Base-by-base conservation (phyloP, 2,329 filamentous ascomycete genomes). In the Claviceps sorghi region DNA sequence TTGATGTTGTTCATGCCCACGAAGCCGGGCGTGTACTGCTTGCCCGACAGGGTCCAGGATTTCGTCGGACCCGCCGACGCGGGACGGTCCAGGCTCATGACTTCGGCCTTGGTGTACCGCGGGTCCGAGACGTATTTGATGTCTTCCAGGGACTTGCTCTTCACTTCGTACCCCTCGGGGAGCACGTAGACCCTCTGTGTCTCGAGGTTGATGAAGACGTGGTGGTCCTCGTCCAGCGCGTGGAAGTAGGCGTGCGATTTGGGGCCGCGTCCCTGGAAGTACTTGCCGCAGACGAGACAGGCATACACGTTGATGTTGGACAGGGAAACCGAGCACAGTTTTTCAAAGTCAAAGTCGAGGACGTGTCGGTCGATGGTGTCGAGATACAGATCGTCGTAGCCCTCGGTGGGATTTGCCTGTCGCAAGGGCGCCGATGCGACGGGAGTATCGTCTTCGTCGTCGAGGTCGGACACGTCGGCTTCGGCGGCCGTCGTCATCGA, bases 1-100 rank as follows among this genome's bases (percentile, higher is more conserved):
- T 98, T 98, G 76, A 98, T 96, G 70, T 98, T 98, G 76, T 98
- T 98, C 87, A 98, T 94, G 58, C 93, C 93, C 55, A 98, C 88
- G 65, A 90, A 98, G 6, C 93, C 91, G 21, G 93, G 93, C 58
- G 84, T 84, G 69, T 98, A 98, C 65, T 86, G 82, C 67, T 85
- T 87, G 57, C 88, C 88, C 49, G 76, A 75, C 43, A 97, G 76
- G 61, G 95, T 91, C 53, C 53, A 55, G 21, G 51, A 53, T 19
- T 52, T 53, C 2, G 44, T 45, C 78, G 84, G 89, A 45, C 81
- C 79, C 19, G 72, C 60, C 36, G 73, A 72, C n/a, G 46, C 4
- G 19, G 53, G 17, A 51, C 82, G 79, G 69, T 97, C 93, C 58
- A 97, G 72, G 61, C 81, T 80, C 61, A 80, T 76, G 34, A 97